Evolutionary conservation across 192 early-diverging fungal species (phyloP).

Genomic region (Dissophora ornata): DNA sequence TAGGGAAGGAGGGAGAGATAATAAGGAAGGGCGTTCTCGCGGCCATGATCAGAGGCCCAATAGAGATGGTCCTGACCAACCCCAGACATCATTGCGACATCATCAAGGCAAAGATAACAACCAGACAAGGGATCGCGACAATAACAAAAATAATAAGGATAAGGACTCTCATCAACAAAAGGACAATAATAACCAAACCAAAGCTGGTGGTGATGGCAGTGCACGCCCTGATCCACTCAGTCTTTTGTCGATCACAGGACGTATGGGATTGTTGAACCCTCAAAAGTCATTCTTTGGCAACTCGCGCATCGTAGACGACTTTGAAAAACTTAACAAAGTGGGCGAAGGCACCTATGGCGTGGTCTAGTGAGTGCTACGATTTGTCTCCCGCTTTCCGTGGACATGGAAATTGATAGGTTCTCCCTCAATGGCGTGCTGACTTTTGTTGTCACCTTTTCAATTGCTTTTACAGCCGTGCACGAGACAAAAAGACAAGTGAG

Average conservation of each 20-base stretch:
- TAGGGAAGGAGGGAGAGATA: conserved; percentile 10
- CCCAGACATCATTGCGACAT: conserved; percentile 5
- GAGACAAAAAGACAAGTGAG: conserved; percentile 56
- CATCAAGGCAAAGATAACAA: conserved; percentile 16
- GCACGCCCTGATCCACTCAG: conserved; percentile 30
- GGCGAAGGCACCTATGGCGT: conserved; percentile 96
- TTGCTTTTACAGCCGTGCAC: conserved; percentile 58
- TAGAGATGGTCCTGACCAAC: conserved; percentile 11
- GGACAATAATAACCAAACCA: conserved; percentile 3
- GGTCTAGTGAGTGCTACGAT: conserved; percentile 71
- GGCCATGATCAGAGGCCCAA: conserved; percentile 9
- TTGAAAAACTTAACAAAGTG: conserved; percentile 89
- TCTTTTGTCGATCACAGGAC: conserved; percentile 45
- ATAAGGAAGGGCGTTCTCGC: conserved; percentile 18
- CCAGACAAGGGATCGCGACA: conserved; percentile 5
- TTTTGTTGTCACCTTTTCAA: neutral
- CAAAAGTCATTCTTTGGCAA: conserved; percentile 66
- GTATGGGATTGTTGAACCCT: conserved; percentile 31
- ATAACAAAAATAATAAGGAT: conserved; percentile 5
- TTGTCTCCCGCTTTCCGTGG: too few species aligned
- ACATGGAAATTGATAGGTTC: too few species aligned
- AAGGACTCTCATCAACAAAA: neutral
- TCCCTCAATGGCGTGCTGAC: neutral
- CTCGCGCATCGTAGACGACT: conserved; percentile 86
- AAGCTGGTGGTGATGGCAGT: neutral